Base-by-base conservation (phyloP, 2,329 filamentous ascomycete genomes). In the Hymenoscyphus albidus region DNA sequence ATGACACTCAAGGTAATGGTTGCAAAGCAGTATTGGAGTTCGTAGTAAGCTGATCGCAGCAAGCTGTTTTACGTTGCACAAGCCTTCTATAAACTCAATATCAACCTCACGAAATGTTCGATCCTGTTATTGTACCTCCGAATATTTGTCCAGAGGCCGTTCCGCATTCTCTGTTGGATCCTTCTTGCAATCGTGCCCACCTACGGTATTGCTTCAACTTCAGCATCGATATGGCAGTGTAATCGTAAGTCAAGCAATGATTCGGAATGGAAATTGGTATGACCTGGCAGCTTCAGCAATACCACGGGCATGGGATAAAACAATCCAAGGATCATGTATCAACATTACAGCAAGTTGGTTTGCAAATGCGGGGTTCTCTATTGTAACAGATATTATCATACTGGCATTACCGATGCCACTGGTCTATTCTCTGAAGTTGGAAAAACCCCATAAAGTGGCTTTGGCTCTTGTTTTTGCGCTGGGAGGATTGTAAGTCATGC, bases 71-170 rank as follows among this genome's bases (percentile, higher is more conserved):
- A 80, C 66, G 71, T 82, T 32, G 78, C 80, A 2, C 82, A 85
- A 68, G 79, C 82, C 61, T 80, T 82, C 65, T 85, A 85, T 74
- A 85, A 85, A 68, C 73, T 82, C 67, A 80, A 80, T 54, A 80
- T 85, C 65, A 83, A 82, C 70, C 73, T 83, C 39, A 83, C 81
- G 1, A 85, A 85, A 68, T 73, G 79, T 1, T 84, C 82, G 2
- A 82, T 84, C 61, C 72, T 84, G 6, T 74, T 83, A 2, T 77
- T 85, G 18, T 86, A 85, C 68, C 80, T 83, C 27, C 80, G 82
- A 32, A 82, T 85, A 58, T 85, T 85, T 64, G 75, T 80, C 27
- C 76, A 80, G 58, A 75, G 66, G 57, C 79, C 76, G 73, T 84
- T 85, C 68, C 77, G 78, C 9, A 74, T 77, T 2, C 72, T 77